Evolutionary conservation across 2,329 filamentous ascomycete species (phyloP), one percentile per base, ranked within the genome.

Genomic region (Aschersonia sp.): DNA sequence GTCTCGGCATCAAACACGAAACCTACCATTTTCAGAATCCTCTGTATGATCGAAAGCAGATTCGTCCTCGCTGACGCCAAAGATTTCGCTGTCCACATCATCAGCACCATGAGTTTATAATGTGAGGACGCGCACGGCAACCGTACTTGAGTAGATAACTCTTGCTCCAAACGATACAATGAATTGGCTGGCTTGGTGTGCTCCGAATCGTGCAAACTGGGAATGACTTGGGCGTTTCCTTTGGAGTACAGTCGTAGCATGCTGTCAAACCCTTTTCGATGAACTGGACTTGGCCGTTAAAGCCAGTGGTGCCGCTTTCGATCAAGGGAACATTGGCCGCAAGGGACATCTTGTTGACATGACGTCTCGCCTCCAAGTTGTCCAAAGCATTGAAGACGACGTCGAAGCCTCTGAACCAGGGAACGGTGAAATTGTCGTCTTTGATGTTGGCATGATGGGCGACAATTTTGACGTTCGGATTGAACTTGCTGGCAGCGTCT

Each of bases 101-200:
- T 51, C 35, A 48, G 47, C 30, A 28, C 31, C 20, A 20, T 20
- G 20, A 20, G 20, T 20, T 20, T 20, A 20, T 20, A 20, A 20
- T 20, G 20, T 20, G 2, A 2, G 20, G 2, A 20, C 20, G 20
- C 20, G 9, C 31, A 41, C 29, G 3, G 4, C 30, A 20, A 32
- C 70, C 73, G 30, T 57, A 69, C 65, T 88, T 92, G 51, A 98
- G 77, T 6, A 98, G 74, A 63, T 97, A 98, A 62, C 89, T 95
- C 68, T 97, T 98, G 28, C 79, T 91, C 92, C 92, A 98, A 2
- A 98, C 91, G 52, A 98, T 98, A 68, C 92, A 97, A 66, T 98
- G 92, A 43, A 98, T 97, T 1, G 91, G 87, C 58, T 97, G 91
- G 54, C 85, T 94, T 0, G 92, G 92, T 0, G 89, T 98, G 63